These are phyloP conservation scores for Calendula officinalis DNA, from an alignment of 129 eudicot species.

Conservation along the genomic window DNA sequence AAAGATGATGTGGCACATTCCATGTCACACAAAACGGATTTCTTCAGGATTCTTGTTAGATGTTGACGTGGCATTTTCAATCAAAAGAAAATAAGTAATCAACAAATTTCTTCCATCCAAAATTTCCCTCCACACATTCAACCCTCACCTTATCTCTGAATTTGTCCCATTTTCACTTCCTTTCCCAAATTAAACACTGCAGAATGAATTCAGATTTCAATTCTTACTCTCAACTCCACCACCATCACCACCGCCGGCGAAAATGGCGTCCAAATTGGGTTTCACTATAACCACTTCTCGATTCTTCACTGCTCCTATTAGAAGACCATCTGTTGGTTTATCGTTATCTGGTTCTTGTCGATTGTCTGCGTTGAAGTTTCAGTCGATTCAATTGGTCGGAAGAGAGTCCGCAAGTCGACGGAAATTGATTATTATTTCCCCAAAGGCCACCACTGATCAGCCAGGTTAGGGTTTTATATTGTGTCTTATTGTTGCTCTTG, in stretches of 20 bases:
- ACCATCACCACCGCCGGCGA: constrained; percentile 33
- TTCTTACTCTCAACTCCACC: constrained; percentile 15
- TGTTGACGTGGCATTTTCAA: constrained; percentile 28
- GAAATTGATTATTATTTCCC: constrained; percentile 46
- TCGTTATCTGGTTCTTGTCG: constrained; percentile 39
- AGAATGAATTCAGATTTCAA: constrained; percentile 36
- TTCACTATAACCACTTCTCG: constrained; percentile 55
- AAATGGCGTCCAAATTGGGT: constrained; percentile 76
- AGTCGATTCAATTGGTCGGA: constrained; percentile 39
- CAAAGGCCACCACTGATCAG: constrained; percentile 83
- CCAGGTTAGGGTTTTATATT: constrained; percentile 47
- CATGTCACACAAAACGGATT: constrained; percentile 3
- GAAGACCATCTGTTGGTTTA: constrained; percentile 41
- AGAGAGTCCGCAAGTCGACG: constrained; percentile 28
- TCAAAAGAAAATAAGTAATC: constrained; percentile 1
- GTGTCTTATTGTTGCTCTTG: not conserved
- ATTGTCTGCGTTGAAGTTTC: constrained; percentile 42
- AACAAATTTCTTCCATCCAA: constrained; percentile 6
- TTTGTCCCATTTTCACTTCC: constrained; percentile 20
- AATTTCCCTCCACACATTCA: constrained; percentile 71
- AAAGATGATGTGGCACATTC: not conserved
- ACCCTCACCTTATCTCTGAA: constrained; percentile 55
- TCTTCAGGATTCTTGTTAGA: not conserved
- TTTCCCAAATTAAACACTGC: constrained; percentile 23
- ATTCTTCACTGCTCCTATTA: constrained; percentile 47